A percentile compares a stretch with the other conserved stretches of the same genome.
These are phyloP conservation scores for Coemansia sp. DNA, from an alignment of 192 early-diverging fungal species.

Conservation along the genomic window DNA sequence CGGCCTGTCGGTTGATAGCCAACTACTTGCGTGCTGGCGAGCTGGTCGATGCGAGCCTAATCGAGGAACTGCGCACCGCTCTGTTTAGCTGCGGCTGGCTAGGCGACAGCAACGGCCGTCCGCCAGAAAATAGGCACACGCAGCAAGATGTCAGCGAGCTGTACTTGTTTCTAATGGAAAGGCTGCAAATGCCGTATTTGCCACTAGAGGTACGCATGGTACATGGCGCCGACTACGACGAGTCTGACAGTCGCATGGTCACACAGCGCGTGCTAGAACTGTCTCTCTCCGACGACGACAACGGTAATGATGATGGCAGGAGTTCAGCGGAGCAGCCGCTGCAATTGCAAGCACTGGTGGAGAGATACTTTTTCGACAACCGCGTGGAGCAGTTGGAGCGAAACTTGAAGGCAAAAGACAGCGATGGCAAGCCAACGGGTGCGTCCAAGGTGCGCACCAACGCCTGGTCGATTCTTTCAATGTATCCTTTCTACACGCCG, in stretches of 20 bases:
- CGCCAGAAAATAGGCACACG: slow-evolving; percentile 8
- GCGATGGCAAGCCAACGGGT: background rate
- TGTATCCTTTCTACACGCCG: slow-evolving; percentile 68
- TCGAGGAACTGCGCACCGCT: slow-evolving; percentile 54
- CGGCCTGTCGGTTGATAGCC: slow-evolving; percentile 56
- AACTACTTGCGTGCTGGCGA: slow-evolving; percentile 63
- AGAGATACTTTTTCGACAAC: slow-evolving; percentile 66
- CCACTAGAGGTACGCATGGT: slow-evolving; percentile 64
- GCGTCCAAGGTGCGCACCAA: slow-evolving; percentile 54
- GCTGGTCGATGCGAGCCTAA: slow-evolving; percentile 51
- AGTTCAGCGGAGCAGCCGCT: slow-evolving; percentile 11
- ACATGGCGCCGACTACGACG: slow-evolving; percentile 64
- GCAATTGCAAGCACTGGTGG: slow-evolving; percentile 56
- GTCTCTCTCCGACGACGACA: slow-evolving; percentile 32
- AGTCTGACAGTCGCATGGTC: slow-evolving; percentile 63
- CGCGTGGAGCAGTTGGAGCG: slow-evolving; percentile 42
- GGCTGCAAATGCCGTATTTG: slow-evolving; percentile 63
- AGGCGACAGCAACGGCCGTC: background rate
- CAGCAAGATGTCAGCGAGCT: slow-evolving; percentile 72
- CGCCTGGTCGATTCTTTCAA: slow-evolving; percentile 68
- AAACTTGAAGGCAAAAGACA: slow-evolving; percentile 7
- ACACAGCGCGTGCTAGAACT: slow-evolving; percentile 63
- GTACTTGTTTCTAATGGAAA: slow-evolving; percentile 64
- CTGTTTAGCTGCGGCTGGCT: slow-evolving; percentile 57
- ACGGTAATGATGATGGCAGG: too few relatives aligned